Base-by-base conservation (phyloP, 1,284 basidiomycete species). In the Xanthoconium separans region DNA sequence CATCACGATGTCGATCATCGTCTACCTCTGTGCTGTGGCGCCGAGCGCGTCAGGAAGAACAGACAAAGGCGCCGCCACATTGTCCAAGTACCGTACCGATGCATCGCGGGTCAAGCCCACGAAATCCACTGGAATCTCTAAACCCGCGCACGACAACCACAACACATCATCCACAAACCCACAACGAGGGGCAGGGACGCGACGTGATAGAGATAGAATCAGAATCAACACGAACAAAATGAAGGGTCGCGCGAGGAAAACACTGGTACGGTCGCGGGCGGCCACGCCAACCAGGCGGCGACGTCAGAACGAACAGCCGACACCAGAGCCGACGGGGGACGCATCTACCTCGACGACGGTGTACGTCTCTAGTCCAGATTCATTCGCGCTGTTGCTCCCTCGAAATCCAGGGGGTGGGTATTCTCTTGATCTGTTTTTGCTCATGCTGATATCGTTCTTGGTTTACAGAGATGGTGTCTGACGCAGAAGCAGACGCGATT, bases 311-410 rank as follows among this genome's bases (percentile, higher is more conserved):
- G 58, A 65, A 3, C 60, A 71, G 6, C 77, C 78, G 0, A 80
- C 78, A 2, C 78, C 78, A 2, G 70, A 73, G 31, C 77, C 79
- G 0, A 80, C 78, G 1, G 77, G 75, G 3, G 57, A 64, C 1
- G 61, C 74, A 3, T 75, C 75, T 3, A 30, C 61, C 22, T 62
- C 64, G 24, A 79, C 72, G 2, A 78, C 76, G 0, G 73, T 81
- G 20, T 75, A 76, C 54, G 71, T 75, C 48, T 62, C 50, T 9
- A 65, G 61, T 46, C 62, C 58, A 20, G 58, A 62, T 8, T 63
- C 73, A 39, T 81, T 81, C 46, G 72, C 75, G 1, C 59, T 80
- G 33, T 61, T 80, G 30, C 55, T 80, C 7, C 78, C 77, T 2
- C 57, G 44, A 8, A 64, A 42, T 10, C 41, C 68, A 5, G 72